Evolutionary conservation across 1,284 basidiomycete genomes (phyloP).

Genomic region (Taiwanofungus camphoratus): DNA sequence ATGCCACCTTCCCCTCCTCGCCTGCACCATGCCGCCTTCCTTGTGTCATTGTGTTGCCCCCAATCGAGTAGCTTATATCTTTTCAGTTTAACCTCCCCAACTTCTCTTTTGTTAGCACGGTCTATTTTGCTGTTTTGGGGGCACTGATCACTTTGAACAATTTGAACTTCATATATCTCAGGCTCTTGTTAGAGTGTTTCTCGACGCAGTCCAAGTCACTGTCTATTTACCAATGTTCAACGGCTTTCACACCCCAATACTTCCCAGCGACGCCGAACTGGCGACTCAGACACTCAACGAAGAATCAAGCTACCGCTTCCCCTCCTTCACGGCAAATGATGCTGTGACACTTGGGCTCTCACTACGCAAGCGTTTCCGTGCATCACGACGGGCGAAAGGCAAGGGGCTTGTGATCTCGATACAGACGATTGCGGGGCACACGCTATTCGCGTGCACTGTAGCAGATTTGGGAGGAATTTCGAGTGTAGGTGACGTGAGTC

Average conservation of each 20-base stretch:
- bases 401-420: constrained; percentile 75
- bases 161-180: not conserved
- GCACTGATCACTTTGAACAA: not conserved
- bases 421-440: constrained; percentile 72
- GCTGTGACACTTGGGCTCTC: constrained; percentile 77
- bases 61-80: too few relatives aligned
- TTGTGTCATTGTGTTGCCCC: constrained; percentile 1
- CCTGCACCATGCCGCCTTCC: constrained; percentile 1
- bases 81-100: too few relatives aligned
- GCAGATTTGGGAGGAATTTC: constrained; percentile 63
- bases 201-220: not conserved
- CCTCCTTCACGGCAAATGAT: constrained; percentile 67
- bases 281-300: constrained; percentile 65
- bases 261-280: constrained; percentile 63
- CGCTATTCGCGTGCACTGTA: constrained; percentile 74
- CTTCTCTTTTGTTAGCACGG: too few relatives aligned
- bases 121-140: not conserved
- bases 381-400: constrained; percentile 65
- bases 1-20: too few relatives aligned
- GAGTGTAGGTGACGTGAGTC: constrained; percentile 67
- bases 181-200: not conserved
- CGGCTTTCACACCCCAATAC: constrained; percentile 49
- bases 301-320: constrained; percentile 62
- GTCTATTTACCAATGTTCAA: constrained; percentile 36
- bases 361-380: constrained; percentile 72